Percentiles rank a stretch among this genome's conserved stretches.
Conservation (phyloP, 1,139 yeast genomes). For the Yamadazyma jaroonii region DNA sequence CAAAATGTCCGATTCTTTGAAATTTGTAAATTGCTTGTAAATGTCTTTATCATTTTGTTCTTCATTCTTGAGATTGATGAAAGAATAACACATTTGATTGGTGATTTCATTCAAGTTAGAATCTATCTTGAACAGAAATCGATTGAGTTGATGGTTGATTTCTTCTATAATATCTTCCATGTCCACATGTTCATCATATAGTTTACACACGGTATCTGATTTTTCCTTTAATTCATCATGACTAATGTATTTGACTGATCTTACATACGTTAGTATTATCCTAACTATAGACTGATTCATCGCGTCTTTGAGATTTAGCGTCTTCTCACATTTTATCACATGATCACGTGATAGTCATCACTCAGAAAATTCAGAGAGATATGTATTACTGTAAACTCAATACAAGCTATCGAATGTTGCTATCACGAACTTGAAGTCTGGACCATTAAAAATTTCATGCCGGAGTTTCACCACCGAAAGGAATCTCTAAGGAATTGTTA, state of each 20-base stretch:
- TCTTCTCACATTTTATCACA: too few relatives aligned
- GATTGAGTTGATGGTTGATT: slow-evolving; percentile 5
- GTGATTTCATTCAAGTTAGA: slow-evolving; percentile 35
- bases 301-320: too few relatives aligned
- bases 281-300: slow-evolving; percentile 15
- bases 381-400: too few relatives aligned
- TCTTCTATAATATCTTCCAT: slow-evolving; percentile 12
- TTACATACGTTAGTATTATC: slow-evolving; percentile 43
- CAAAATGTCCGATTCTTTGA: slow-evolving; percentile 47
- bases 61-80: slow-evolving; percentile 35
- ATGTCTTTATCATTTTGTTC: slow-evolving; percentile 29
- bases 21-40: slow-evolving; percentile 40
- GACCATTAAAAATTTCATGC: too few relatives aligned
- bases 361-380: too few relatives aligned
- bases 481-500: too few relatives aligned
- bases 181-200: slow-evolving; percentile 4
- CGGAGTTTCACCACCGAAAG: too few relatives aligned
- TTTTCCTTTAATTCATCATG: slow-evolving; percentile 15
- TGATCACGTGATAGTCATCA: too few relatives aligned
- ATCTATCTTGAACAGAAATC: slow-evolving; percentile 46
- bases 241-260: slow-evolving; percentile 28
- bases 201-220: slow-evolving; percentile 11
- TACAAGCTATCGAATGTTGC: too few relatives aligned
- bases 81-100: slow-evolving; percentile 33
- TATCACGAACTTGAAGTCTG: too few relatives aligned